Evolutionary conservation across 108 stramenopile genomes (phyloP).

Genomic region (Cyclotella cryptica): DNA sequence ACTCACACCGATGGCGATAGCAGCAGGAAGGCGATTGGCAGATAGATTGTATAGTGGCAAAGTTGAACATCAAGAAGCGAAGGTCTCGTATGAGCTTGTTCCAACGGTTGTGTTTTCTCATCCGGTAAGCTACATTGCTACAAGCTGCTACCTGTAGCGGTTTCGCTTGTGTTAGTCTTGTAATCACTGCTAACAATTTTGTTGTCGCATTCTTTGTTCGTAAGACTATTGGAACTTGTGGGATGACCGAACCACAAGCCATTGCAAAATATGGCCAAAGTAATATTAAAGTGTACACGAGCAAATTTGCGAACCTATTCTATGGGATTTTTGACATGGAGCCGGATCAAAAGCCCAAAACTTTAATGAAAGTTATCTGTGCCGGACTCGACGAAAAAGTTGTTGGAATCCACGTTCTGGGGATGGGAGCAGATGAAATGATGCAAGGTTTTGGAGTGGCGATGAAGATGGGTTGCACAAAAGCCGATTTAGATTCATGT

Average conservation of each 20-base stretch:
- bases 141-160: neutral
- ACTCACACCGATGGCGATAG: slow-evolving; percentile 96
- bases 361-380: slow-evolving; percentile 90
- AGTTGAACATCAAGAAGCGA: slow-evolving; percentile 36
- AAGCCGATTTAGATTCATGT: slow-evolving; percentile 96
- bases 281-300: slow-evolving; percentile 91
- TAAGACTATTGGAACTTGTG: slow-evolving; percentile 79
- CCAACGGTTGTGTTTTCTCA: slow-evolving; percentile 94
- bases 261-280: slow-evolving; percentile 84
- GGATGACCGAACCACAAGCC: slow-evolving; percentile 90
- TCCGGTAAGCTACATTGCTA: slow-evolving; percentile 51
- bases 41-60: slow-evolving; percentile 89
- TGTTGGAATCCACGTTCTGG: slow-evolving; percentile 94
- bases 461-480: slow-evolving; percentile 95
- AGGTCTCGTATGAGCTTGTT: slow-evolving; percentile 79
- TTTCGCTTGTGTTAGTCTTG: neutral
- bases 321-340: slow-evolving; percentile 89
- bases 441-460: slow-evolving; percentile 92
- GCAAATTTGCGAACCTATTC: slow-evolving; percentile 91
- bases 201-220: neutral
- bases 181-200: slow-evolving; percentile 3
- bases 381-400: slow-evolving; percentile 87
- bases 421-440: slow-evolving; percentile 97
- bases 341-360: slow-evolving; percentile 93
- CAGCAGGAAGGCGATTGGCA: slow-evolving; percentile 87